phyloP scores from a whole-genome alignment of 176 grass and related monocot genomes.

The Alloteropsis semialata region DNA sequence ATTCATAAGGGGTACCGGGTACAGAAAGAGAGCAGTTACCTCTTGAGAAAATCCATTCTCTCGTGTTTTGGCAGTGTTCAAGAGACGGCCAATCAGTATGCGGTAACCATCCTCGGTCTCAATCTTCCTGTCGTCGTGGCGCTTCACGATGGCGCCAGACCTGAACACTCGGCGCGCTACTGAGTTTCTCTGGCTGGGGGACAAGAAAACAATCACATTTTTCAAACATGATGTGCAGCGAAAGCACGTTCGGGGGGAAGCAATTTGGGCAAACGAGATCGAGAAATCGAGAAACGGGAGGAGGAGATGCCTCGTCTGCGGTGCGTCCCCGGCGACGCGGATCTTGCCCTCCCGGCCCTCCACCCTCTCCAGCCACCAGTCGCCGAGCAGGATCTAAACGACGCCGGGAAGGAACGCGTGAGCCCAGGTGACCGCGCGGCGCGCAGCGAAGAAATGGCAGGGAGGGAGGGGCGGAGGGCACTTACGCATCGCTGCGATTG shows the following conservation, averaged over 20 bases:
- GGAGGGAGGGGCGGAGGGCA: neutral
- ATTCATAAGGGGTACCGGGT: neutral
- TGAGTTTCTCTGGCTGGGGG: neutral
- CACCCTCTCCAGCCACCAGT: conserved; percentile 36
- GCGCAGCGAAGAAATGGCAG: neutral
- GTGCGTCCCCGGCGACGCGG: conserved; percentile 3
- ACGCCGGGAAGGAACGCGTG: neutral
- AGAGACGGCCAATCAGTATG: neutral
- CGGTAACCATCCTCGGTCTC: conserved; percentile 11
- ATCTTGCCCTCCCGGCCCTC: conserved; percentile 18
- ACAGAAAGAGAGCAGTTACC: conserved; percentile 14
- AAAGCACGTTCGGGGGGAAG: neutral
- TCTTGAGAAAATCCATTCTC: conserved; percentile 28
- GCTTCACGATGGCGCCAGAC: conserved; percentile 1
- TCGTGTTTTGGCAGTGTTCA: neutral
- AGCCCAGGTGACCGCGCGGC: neutral
- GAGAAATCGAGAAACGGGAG: neutral
- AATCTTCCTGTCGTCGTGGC: neutral
- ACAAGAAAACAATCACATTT: neutral
- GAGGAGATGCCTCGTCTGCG: neutral
- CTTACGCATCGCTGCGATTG: neutral
- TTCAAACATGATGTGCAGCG: neutral
- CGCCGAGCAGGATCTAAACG: neutral
- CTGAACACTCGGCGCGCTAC: conserved; percentile 7
- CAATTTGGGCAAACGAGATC: neutral